Conservation (phyloP, 805 yeast genomes). For the Candida ulmi region DNA sequence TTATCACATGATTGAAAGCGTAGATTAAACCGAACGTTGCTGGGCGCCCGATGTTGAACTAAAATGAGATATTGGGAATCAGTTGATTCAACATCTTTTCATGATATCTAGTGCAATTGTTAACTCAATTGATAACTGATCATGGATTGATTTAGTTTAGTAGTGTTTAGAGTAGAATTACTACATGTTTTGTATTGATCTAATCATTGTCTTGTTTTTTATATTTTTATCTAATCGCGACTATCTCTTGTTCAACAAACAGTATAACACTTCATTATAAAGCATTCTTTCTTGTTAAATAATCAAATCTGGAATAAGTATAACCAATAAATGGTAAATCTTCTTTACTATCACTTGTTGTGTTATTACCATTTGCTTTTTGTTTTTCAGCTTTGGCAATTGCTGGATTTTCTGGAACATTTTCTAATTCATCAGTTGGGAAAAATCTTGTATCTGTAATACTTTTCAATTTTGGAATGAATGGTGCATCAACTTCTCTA, state of each 20-base stretch:
- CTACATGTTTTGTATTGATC: no score
- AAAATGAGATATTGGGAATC: slow-evolving; percentile 30
- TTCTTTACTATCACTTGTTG: slow-evolving; percentile 54
- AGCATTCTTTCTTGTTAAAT: slow-evolving; percentile 70
- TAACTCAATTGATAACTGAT: no score
- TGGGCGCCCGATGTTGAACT: slow-evolving; percentile 20
- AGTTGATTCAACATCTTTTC: slow-evolving; percentile 30
- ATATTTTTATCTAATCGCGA: no score
- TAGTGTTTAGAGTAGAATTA: no score
- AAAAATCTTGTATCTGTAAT: slow-evolving; percentile 95
- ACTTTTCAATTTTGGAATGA: slow-evolving; percentile 86
- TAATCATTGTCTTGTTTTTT: no score
- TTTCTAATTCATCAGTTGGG: slow-evolving; percentile 96
- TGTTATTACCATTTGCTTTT: slow-evolving; percentile 37
- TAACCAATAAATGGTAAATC: slow-evolving; percentile 97
- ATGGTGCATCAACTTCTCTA: slow-evolving; percentile 80
- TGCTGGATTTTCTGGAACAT: slow-evolving; percentile 87
- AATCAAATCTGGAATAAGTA: slow-evolving; percentile 92
- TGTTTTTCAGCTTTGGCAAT: slow-evolving; percentile 61
- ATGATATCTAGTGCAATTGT: no score
- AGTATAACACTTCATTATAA: no score
- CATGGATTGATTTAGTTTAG: no score
- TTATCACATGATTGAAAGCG: slow-evolving; percentile 8
- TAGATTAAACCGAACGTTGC: slow-evolving; percentile 18
- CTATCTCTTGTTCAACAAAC: no score